phyloP scores from a whole-genome alignment of 805 yeast species.

The Lachancea fermentati region DNA sequence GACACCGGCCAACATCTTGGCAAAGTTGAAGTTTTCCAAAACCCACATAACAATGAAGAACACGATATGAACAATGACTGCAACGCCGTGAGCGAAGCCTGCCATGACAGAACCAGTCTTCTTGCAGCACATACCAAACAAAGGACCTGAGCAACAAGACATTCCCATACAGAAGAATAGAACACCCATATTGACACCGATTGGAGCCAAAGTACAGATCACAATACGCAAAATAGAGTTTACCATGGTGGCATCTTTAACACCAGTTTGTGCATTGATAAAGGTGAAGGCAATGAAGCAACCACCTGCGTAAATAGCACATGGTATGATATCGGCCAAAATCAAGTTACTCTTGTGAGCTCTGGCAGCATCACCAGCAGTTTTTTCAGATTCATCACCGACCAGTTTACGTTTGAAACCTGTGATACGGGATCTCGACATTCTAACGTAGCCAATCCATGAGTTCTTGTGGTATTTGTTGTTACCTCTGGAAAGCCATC shows the following conservation, averaged over 20 bases:
- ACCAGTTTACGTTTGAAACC: conserved; percentile 73
- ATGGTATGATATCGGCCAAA: conserved; percentile 67
- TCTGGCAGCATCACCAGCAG: conserved; percentile 78
- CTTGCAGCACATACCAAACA: conserved; percentile 92
- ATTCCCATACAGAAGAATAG: conserved; percentile 68
- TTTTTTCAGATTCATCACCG: conserved; percentile 74
- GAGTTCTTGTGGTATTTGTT: conserved; percentile 84
- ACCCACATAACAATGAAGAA: conserved; percentile 98
- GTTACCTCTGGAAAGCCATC: conserved; percentile 90
- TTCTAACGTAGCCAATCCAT: conserved; percentile 79
- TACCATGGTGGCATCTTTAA: conserved; percentile 45
- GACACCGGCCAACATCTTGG: conserved; percentile 82
- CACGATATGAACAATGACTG: conserved; percentile 79
- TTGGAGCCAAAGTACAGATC: conserved; percentile 84
- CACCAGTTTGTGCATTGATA: conserved; percentile 85
- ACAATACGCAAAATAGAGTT: conserved; percentile 69
- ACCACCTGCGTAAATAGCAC: conserved; percentile 69
- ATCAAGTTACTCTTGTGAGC: conserved; percentile 73
- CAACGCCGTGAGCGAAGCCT: conserved; percentile 91
- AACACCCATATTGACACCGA: conserved; percentile 84
- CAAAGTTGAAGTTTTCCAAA: conserved; percentile 84
- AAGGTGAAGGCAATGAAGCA: conserved; percentile 74
- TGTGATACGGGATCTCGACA: conserved; percentile 77
- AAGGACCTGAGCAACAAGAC: conserved; percentile 97
- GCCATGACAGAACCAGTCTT: conserved; percentile 94